Evolutionary conservation across 192 early-diverging fungal genomes (phyloP), one percentile per base, ranked within the genome.

Genomic region (Coemansia sp.): DNA sequence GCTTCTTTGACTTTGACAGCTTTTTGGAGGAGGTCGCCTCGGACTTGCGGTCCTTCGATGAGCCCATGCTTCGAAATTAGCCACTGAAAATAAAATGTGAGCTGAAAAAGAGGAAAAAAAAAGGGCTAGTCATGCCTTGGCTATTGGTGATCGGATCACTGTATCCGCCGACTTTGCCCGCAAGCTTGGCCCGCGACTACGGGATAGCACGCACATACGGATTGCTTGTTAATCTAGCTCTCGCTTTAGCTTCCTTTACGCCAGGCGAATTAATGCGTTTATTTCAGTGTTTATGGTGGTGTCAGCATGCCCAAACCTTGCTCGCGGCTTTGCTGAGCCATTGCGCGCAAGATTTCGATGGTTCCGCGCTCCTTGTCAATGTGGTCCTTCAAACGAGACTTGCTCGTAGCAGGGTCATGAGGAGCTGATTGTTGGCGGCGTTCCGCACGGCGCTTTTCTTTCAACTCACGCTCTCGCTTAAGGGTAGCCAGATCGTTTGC

Each of bases 321-420:
- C 8, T 58, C 43, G 5, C 70, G 65, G 22, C 74, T 81, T 55
- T 86, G 72, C 70, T 83, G 80, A 11, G 91, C 91, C 83, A 93
- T 83, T 43, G 83, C 79, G 22, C 80, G 74, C 37, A 91, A 82
- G 83, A 87, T 84, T 37, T 80, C 87, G 38, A 93, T 71, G 2
- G 89, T 91, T n/a, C 66, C 80, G 21, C 83, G 83, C 61, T 93
- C 90, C 66, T 90, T 93, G 32, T 85, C 79, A 37, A 80, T 58
- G 57, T 80, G 86, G 35, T 82, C 84, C 50, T 54, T 43, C 17
- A 74, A 57, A 12, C 72, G 64, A 1, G 26, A 59, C 60, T 63
- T 14, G 70, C 52, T 66, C 41, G 50, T 53, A n/a, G 11, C n/a
- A 8, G 50, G 50, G 8, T 53, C 50, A 14, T 27, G 50, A 7